Evolutionary conservation across 805 yeast genomes (phyloP).

Genomic region (Myxozyma mucilagina): DNA sequence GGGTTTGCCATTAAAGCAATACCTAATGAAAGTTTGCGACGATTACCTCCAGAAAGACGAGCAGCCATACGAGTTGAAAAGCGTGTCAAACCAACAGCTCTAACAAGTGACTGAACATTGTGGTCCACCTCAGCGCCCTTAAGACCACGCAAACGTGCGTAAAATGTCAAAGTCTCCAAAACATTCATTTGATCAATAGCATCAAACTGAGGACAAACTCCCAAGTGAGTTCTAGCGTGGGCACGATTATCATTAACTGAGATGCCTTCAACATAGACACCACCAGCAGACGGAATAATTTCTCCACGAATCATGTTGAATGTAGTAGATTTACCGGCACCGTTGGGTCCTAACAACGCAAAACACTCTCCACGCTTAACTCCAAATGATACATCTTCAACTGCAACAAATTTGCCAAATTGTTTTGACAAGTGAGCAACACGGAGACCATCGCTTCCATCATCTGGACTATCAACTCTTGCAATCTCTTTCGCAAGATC

Average conservation of each 20-base stretch:
- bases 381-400: constrained; percentile 42
- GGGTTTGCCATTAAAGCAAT: constrained; percentile 43
- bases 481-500: constrained; percentile 36
- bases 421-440: constrained; percentile 38
- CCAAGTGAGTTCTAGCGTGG: constrained; percentile 40
- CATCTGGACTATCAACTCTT: constrained; percentile 35
- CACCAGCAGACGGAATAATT: constrained; percentile 37
- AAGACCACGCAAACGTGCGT: constrained; percentile 40
- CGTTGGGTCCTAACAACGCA: constrained; percentile 43
- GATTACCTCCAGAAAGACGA: constrained; percentile 43
- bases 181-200: constrained; percentile 44
- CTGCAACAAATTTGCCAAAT: constrained; percentile 36
- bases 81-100: constrained; percentile 41
- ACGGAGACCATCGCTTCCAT: constrained; percentile 36
- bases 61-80: constrained; percentile 39
- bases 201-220: constrained; percentile 45
- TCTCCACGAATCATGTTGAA: constrained; percentile 45
- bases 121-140: constrained; percentile 29
- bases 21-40: constrained; percentile 42
- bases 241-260: constrained; percentile 36
- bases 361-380: constrained; percentile 40
- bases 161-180: constrained; percentile 38
- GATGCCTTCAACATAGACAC: constrained; percentile 37
- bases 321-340: constrained; percentile 44
- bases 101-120: constrained; percentile 39